These are phyloP conservation scores for Arctostaphylos glauca DNA, from an alignment of 148 eudicot species.

Conservation along the genomic window DNA sequence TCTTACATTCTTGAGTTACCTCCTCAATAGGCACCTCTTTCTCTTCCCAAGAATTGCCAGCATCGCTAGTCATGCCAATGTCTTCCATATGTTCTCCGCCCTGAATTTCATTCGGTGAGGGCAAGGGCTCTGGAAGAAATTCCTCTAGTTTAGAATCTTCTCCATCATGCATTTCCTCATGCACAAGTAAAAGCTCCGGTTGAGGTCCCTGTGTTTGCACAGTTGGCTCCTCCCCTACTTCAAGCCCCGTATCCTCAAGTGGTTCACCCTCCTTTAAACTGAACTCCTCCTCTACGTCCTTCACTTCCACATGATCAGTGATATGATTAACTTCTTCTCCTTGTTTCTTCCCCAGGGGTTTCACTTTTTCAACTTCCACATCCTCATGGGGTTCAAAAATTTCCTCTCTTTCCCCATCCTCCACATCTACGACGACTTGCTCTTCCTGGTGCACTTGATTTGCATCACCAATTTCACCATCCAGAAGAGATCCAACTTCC, in stretches of 20 bases:
- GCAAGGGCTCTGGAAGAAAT: background rate
- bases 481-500: background rate
- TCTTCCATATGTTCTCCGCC: background rate
- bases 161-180: background rate
- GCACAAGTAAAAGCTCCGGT: background rate
- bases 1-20: background rate
- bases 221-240: background rate
- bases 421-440: background rate
- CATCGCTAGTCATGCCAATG: background rate
- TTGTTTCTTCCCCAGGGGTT: background rate
- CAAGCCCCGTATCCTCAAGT: background rate
- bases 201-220: background rate
- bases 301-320: background rate
- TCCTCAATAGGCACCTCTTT: background rate
- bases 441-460: background rate
- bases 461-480: background rate
- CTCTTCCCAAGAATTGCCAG: background rate
- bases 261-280: background rate
- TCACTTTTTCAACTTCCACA: no score
- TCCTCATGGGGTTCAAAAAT: background rate
- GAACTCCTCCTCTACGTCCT: background rate
- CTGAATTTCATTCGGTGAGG: background rate
- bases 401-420: background rate
- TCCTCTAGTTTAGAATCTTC: conserved; percentile 5
- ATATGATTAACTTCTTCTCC: background rate